Base-by-base conservation (phyloP, 2,329 filamentous ascomycete species). In the Venturia effusa region DNA sequence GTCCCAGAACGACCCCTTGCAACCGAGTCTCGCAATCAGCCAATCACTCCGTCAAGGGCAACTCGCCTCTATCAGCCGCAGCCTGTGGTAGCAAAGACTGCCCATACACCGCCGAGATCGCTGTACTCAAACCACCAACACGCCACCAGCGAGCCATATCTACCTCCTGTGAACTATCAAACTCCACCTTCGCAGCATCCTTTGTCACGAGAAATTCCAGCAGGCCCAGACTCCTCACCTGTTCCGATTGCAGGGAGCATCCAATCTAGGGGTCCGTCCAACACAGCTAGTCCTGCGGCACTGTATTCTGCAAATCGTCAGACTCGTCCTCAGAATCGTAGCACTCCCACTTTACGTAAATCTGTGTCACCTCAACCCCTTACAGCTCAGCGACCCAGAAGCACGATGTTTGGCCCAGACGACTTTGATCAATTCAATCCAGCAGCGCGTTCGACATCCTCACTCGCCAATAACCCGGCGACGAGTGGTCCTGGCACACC, bases 341-440 rank as follows among this genome's bases (percentile, higher is more conserved):
- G 45, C 19, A 63, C 67, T 83, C 81, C 40, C 76, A 64, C 79
- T 10, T 76, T 76, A 8, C 84, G 89, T 62, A 92, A 92, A 73
- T 91, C 88, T 1, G 83, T 92, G 39, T 91, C 88, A 69, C 88
- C 89, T 2, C 83, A 83, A 1, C 88, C 88, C 19, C 75, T 75
- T 0, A 66, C 81, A 72, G 27, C 79, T 72, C 75, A 62, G 24
- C 54, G 51, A 19, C 51, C 54, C n/a, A 55, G 79, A 76, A 41
- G 48, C 19, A 51, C 24, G 19, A 34, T 88, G 0, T 93, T 90
- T 69, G 84, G 86, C 0, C 89, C 89, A 0, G 89, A 92, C 71
- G 87, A 85, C 40, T 92, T 90, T 70, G 85, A 91, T 69, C 80
- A 83, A 0, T 80, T 90, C 67, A 92, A 92, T 67, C 87, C 88